A percentile compares a stretch with the other conserved stretches of the same genome.
These are phyloP conservation scores for Paulownia fortunei DNA, from an alignment of 257 asterid genomes.

Conservation along the genomic window DNA sequence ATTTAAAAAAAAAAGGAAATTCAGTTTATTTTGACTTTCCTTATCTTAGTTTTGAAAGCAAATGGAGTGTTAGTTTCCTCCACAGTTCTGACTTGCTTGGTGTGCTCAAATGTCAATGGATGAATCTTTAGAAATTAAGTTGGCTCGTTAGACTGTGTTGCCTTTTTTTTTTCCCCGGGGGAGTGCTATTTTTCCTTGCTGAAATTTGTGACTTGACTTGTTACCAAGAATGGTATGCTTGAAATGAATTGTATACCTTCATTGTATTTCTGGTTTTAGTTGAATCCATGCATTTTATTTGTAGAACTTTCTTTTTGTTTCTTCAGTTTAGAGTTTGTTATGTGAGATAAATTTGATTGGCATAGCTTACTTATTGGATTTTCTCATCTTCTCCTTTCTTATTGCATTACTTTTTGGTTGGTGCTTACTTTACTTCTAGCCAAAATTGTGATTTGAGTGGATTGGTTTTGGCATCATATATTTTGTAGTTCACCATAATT, in stretches of 20 bases:
- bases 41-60: not conserved
- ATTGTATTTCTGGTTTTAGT: not conserved
- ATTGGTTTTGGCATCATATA: not conserved
- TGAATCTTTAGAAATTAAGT: not conserved
- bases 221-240: not conserved
- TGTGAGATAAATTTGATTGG: not conserved
- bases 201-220: not conserved
- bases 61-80: not conserved
- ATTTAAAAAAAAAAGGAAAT: not conserved
- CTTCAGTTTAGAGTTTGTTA: constrained; percentile 9
- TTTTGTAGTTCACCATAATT: not conserved
- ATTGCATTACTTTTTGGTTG: not conserved
- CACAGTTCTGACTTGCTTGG: not conserved
- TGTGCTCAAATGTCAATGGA: not conserved
- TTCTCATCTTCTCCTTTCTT: not conserved
- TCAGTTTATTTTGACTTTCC: not conserved
- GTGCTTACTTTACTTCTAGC: not conserved
- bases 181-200: not conserved
- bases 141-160: not conserved
- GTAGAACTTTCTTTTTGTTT: not conserved
- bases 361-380: not conserved
- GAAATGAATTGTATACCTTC: not conserved
- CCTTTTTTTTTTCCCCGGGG: not conserved
- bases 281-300: not conserved
- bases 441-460: not conserved